These are phyloP conservation scores for Carex parvula DNA, from an alignment of 176 grass and related monocot species.

Conservation along the genomic window DNA sequence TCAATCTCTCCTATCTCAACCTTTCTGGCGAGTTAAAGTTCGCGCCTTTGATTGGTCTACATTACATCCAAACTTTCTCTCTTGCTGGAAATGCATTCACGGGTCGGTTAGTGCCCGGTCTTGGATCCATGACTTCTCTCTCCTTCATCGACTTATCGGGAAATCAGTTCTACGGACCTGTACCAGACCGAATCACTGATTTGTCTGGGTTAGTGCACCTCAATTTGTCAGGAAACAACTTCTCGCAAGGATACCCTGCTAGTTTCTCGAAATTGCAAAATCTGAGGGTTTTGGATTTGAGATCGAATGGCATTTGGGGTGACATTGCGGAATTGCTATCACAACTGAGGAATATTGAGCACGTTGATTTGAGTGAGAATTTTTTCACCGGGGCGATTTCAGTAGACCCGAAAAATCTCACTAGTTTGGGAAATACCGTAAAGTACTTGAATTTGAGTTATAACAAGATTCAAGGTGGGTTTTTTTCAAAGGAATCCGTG, in stretches of 20 bases:
- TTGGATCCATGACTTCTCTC: conserved; percentile 63
- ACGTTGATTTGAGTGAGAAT: conserved; percentile 85
- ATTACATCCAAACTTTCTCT: conserved; percentile 58
- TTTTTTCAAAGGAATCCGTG: conserved; percentile 57
- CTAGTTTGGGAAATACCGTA: conserved; percentile 72
- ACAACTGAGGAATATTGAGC: conserved; percentile 61
- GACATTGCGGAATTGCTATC: conserved; percentile 56
- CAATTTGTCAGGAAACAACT: conserved; percentile 89
- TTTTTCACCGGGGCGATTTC: conserved; percentile 53
- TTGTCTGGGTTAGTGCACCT: conserved; percentile 70
- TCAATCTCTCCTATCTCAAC: conserved; percentile 59
- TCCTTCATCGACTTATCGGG: conserved; percentile 76
- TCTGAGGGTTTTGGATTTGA: conserved; percentile 73
- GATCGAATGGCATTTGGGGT: conserved; percentile 78
- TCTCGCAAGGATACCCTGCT: conserved; percentile 68
- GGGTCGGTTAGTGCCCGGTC: conserved; percentile 76
- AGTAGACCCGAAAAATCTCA: conserved; percentile 40
- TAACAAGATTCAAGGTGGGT: conserved; percentile 58
- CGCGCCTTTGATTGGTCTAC: conserved; percentile 50
- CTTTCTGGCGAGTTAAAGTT: conserved; percentile 90
- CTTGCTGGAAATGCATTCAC: conserved; percentile 95
- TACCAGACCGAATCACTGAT: conserved; percentile 69
- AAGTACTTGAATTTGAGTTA: conserved; percentile 93
- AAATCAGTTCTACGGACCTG: conserved; percentile 86
- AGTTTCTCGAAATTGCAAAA: conserved; percentile 91